Conservation (phyloP, 2,329 filamentous ascomycete species). For the Colletotrichum simmondsii region DNA sequence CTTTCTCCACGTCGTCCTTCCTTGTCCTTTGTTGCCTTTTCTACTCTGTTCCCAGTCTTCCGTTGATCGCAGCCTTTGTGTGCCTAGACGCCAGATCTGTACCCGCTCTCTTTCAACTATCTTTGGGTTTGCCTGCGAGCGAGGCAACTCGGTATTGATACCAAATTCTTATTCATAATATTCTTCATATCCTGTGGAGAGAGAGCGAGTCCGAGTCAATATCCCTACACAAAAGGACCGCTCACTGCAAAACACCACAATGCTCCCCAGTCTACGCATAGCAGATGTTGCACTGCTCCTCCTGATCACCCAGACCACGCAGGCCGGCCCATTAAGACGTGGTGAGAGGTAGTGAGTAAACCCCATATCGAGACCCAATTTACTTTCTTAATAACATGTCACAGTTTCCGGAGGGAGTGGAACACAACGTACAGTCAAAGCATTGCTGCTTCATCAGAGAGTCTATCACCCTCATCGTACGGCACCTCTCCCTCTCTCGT, state of each 20-base stretch:
- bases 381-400: neutral
- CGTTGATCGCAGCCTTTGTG: conserved; percentile 18
- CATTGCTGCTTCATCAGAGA: neutral
- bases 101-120: neutral
- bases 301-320: conserved; percentile 32
- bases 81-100: neutral
- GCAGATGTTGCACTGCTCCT: conserved; percentile 28
- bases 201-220: neutral
- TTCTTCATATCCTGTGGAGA: neutral
- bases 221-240: neutral
- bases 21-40: neutral
- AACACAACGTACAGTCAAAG: conserved; percentile 13
- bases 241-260: neutral
- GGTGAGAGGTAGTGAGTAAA: conserved; percentile 23
- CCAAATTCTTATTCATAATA: conserved; percentile 9
- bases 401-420: conserved; percentile 15
- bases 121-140: neutral
- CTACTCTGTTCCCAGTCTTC: conserved; percentile 8
- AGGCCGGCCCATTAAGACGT: conserved; percentile 35
- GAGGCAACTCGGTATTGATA: neutral
- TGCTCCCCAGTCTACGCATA: conserved; percentile 17
- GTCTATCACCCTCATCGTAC: conserved; percentile 6
- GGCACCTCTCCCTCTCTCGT: too few species aligned
- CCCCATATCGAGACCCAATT: neutral
- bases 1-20: conserved; percentile 1